Base-by-base conservation (phyloP, 2,329 filamentous ascomycete species). In the Didymella arachidicola region DNA sequence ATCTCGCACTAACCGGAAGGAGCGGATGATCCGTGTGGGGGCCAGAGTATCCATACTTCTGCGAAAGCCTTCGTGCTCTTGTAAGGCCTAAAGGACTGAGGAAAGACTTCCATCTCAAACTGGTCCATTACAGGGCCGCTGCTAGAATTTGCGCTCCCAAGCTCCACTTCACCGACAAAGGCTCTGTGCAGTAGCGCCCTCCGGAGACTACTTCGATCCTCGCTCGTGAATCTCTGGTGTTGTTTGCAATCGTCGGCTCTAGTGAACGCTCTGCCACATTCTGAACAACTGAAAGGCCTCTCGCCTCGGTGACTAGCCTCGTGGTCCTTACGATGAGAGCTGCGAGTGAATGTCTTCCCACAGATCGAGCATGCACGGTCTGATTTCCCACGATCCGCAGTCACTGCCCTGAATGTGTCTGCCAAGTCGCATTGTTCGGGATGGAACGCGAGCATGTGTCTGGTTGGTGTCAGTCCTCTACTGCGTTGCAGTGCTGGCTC, bases 321-420 rank as follows among this genome's bases (percentile, higher is more conserved):
- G 53, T 81, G 79, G 0, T 73, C 69, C 5, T 69, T 70, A 2
- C 73, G 66, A 38, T 75, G 77, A 12, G 73, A 72, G 25, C 72
- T 76, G 2, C 78, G 69, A 18, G 78, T 79, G 48, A 80, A 81
- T 0, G 57, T 71, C 53, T 76, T 78, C 0, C 65, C 56, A 52
- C 80, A 81, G 1, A 75, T 66, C 0, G 62, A 52, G 44, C 79
- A 82, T 11, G 60, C 47, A 42, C 73, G 72, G 11, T 60, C 68
- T 4, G 65, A 49, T 18, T 67, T 71, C 2, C 47, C 60, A 25
- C 47, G 60, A 56, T 61, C 65, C 1, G 47, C 36, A 8, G 55
- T 60, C 19, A 27, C n/a, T 2, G 51, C 32, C 0, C 65, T 59
- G 12, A 71, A 72, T 2, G 43, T 66, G 4, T 65, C 41, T 36